These are phyloP conservation scores for Monosporozyma servazzii DNA, from an alignment of 805 yeast genomes.

Conservation along the genomic window DNA sequence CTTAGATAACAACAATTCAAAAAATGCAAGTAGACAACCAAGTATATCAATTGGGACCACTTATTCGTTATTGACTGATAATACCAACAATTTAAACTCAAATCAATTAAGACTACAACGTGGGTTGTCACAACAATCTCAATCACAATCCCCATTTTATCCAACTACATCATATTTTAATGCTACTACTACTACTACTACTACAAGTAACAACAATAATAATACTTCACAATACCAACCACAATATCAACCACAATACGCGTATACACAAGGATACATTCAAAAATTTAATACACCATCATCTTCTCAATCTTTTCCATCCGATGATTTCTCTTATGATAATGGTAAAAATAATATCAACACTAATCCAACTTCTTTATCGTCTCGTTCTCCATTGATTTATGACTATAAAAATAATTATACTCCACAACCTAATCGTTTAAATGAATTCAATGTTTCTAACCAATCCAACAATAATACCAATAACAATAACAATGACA, in stretches of 20 bases:
- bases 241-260: background rate
- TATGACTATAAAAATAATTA: background rate
- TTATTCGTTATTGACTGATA: background rate
- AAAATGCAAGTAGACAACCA: background rate
- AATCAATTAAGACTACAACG: background rate
- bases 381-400: background rate
- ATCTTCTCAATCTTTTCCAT: background rate
- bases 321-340: background rate
- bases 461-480: conserved; percentile 2
- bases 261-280: background rate
- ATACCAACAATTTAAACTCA: background rate
- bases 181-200: background rate
- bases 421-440: background rate
- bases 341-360: background rate
- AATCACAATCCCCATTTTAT: background rate
- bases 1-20: background rate
- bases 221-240: background rate
- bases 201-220: background rate
- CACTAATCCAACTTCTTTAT: background rate
- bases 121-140: background rate
- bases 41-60: background rate
- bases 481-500: background rate
- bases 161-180: background rate
- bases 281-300: background rate
- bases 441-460: background rate